phyloP scores from a whole-genome alignment of 179 eudicot genomes.

The Drosera spatulata region DNA sequence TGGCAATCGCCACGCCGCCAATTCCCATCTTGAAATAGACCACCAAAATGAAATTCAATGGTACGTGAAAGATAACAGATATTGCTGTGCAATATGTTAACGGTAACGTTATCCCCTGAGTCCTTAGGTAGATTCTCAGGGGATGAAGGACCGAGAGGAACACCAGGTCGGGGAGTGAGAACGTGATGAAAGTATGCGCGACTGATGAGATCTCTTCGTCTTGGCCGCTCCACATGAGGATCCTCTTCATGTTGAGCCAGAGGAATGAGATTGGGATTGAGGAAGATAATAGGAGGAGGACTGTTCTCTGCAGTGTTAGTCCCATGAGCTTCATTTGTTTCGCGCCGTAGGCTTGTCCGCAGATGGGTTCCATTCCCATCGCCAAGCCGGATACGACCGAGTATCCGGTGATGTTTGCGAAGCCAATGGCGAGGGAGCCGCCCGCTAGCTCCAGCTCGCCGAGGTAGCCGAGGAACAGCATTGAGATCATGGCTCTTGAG shows the following conservation, averaged over 20 bases:
- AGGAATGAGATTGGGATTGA: slow-evolving; percentile 46
- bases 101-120: slow-evolving; percentile 50
- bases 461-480: slow-evolving; percentile 65
- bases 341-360: slow-evolving; percentile 68
- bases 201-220: slow-evolving; percentile 39
- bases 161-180: slow-evolving; percentile 54
- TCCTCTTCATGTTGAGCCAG: slow-evolving; percentile 52
- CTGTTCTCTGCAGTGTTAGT: slow-evolving; percentile 47
- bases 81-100: slow-evolving; percentile 46
- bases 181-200: slow-evolving; percentile 41
- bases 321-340: slow-evolving; percentile 56
- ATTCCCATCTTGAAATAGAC: slow-evolving; percentile 36
- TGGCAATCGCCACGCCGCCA: slow-evolving; percentile 43
- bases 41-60: slow-evolving; percentile 43
- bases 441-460: slow-evolving; percentile 64
- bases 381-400: slow-evolving; percentile 59
- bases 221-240: slow-evolving; percentile 48
- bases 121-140: slow-evolving; percentile 43
- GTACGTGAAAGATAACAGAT: slow-evolving; percentile 39
- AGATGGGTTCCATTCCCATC: slow-evolving; percentile 78
- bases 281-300: slow-evolving; percentile 36
- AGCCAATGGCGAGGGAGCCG: slow-evolving; percentile 59
- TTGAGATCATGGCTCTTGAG: slow-evolving; percentile 66
- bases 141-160: slow-evolving; percentile 57
- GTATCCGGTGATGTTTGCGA: slow-evolving; percentile 71